These are phyloP conservation scores for Beauveria varroae DNA, from an alignment of 2,329 filamentous ascomycete genomes.

Conservation along the genomic window DNA sequence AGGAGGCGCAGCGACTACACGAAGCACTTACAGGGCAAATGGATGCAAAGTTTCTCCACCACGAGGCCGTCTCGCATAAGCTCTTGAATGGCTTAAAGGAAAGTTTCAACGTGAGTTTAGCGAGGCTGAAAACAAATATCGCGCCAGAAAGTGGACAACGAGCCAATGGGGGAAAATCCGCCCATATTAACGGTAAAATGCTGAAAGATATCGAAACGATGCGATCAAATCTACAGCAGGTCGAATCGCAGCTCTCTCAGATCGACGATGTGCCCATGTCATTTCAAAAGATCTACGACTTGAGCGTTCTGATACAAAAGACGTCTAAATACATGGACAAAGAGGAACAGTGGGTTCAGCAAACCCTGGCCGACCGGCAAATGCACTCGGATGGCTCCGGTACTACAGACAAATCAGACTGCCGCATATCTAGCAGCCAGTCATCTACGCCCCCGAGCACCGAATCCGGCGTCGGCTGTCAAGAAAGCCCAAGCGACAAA, in stretches of 20 bases:
- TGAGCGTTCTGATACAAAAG: conserved; percentile 22
- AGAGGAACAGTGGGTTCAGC: conserved; percentile 24
- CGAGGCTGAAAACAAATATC: not conserved
- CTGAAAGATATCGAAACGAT: conserved; percentile 12
- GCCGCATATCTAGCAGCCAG: conserved; percentile 11
- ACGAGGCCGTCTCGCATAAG: not conserved
- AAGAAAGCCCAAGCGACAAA: not conserved
- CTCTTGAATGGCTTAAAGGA: not conserved
- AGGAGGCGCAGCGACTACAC: not conserved
- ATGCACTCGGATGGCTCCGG: not conserved
- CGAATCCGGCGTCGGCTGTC: not conserved
- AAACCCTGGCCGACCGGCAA: conserved; percentile 15
- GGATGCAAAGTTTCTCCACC: not conserved
- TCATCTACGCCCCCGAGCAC: not conserved
- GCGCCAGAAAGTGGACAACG: not conserved
- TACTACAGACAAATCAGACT: conserved; percentile 8
- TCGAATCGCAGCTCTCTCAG: conserved; percentile 14
- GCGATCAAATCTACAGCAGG: conserved; percentile 6
- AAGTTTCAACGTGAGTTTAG: not conserved
- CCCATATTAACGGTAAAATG: not conserved
- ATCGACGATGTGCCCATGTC: conserved; percentile 14
- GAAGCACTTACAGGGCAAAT: not conserved
- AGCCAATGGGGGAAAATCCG: not conserved
- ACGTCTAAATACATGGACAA: conserved; percentile 21
- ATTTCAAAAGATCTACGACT: conserved; percentile 20